Conservation (phyloP, 2,329 filamentous ascomycete species). For the Chaetothyriales sp. region DNA sequence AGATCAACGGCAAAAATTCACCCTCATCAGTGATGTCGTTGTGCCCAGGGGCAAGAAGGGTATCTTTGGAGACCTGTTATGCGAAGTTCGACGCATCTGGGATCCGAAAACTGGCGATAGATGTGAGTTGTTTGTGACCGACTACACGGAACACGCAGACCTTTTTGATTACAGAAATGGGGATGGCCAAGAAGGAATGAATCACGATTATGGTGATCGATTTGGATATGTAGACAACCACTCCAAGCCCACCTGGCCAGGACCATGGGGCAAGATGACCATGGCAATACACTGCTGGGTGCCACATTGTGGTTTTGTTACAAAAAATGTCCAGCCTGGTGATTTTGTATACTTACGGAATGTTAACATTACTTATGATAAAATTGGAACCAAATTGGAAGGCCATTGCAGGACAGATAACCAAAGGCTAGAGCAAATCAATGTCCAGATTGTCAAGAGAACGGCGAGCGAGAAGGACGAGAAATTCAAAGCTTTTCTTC, state of each 20-base stretch:
- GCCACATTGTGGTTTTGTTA: constrained; percentile 48
- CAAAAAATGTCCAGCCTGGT: constrained; percentile 39
- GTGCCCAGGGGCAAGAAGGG: constrained; percentile 15
- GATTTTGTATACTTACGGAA: constrained; percentile 54
- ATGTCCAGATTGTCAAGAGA: constrained; percentile 39
- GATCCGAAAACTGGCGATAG: constrained; percentile 26
- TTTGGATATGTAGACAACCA: constrained; percentile 39
- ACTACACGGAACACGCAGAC: constrained; percentile 58
- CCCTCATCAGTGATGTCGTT: constrained; percentile 47
- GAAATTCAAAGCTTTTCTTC: constrained; percentile 42
- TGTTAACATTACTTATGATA: constrained; percentile 50
- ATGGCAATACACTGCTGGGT: constrained; percentile 59
- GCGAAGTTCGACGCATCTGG: constrained; percentile 50
- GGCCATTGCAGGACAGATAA: constrained; percentile 54
- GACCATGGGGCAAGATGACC: constrained; percentile 57
- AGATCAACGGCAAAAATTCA: constrained; percentile 35
- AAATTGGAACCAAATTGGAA: constrained; percentile 45
- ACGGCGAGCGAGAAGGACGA: constrained; percentile 27
- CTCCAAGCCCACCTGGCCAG: constrained; percentile 42
- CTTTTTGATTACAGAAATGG: constrained; percentile 42
- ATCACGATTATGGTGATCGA: constrained; percentile 29
- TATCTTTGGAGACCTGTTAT: constrained; percentile 56
- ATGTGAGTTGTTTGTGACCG: constrained; percentile 57
- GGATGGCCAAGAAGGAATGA: constrained; percentile 22
- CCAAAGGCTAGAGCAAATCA: constrained; percentile 36